Percentiles rank a stretch among this genome's conserved stretches.
Conservation (phyloP, 306 rosid genomes). For the Sechiopsis laciniata region DNA sequence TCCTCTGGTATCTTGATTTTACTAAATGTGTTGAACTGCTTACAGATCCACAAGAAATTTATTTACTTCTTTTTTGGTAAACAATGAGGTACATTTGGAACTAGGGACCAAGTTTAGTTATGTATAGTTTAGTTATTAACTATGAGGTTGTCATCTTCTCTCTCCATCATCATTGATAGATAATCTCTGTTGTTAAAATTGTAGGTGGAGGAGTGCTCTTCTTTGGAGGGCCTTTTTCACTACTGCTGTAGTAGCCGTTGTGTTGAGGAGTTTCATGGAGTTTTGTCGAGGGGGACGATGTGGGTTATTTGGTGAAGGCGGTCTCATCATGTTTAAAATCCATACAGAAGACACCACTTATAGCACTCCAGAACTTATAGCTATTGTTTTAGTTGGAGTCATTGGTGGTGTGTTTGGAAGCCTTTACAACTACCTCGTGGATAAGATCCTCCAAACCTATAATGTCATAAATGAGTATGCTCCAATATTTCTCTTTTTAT, state of each 20-base stretch:
- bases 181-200: not conserved
- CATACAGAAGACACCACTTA: conserved; percentile 42
- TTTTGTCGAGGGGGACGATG: conserved; percentile 51
- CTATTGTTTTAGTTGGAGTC: conserved; percentile 52
- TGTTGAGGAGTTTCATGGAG: conserved; percentile 47
- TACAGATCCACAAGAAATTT: not conserved
- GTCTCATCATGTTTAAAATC: conserved; percentile 63
- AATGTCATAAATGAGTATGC: conserved; percentile 79
- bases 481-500: not conserved
- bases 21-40: not conserved
- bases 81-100: not conserved
- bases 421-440: conserved; percentile 63
- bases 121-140: not conserved
- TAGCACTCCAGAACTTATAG: conserved; percentile 43
- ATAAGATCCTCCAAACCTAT: conserved; percentile 70
- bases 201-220: conserved; percentile 89
- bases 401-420: conserved; percentile 71
- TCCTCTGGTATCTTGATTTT: not conserved
- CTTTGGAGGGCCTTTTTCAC: conserved; percentile 81
- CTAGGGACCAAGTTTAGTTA: not conserved
- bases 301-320: conserved; percentile 82
- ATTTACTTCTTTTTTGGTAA: not conserved
- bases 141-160: conserved; percentile 10
- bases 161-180: not conserved
- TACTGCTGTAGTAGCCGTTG: conserved; percentile 73